A percentile compares a stretch with the other conserved stretches of the same genome.
phyloP scores from a whole-genome alignment of 768 basidiomycete genomes.

The Tylopilus subfusipes region DNA sequence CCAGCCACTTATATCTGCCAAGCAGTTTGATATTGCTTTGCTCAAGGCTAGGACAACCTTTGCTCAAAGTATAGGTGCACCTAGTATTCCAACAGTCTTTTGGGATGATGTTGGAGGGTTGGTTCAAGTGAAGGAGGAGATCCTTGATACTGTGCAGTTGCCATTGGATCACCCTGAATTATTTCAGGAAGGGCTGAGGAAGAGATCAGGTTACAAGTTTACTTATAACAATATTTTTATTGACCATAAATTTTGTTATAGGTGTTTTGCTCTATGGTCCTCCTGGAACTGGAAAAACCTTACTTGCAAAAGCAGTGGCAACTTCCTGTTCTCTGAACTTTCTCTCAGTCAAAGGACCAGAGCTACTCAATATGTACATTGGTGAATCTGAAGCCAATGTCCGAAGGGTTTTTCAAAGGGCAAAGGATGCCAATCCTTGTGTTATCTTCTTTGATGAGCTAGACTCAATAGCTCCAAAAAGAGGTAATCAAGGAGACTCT shows the following conservation, averaged over 20 bases:
- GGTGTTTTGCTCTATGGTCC: constrained; percentile 93
- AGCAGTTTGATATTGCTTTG: constrained; percentile 74
- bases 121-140: constrained; percentile 82
- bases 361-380: constrained; percentile 97
- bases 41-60: constrained; percentile 71
- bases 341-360: constrained; percentile 96
- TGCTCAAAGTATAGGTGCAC: constrained; percentile 93
- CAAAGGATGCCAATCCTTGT: constrained; percentile 88
- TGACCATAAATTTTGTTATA: constrained; percentile 25
- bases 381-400: constrained; percentile 99
- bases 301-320: constrained; percentile 94
- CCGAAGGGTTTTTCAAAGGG: constrained; percentile 84
- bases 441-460: constrained; percentile 97
- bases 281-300: constrained; percentile 93
- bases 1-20: constrained; percentile 31
- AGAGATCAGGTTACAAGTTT: constrained; percentile 70
- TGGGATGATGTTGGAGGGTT: constrained; percentile 99
- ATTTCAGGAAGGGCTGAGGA: constrained; percentile 89
- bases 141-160: constrained; percentile 92
- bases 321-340: constrained; percentile 95
- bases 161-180: constrained; percentile 88
- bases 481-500: constrained; percentile 93
- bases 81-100: constrained; percentile 89
- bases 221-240: not conserved
- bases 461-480: constrained; percentile 90